Percentiles rank a stretch among this genome's conserved stretches.
Conservation (phyloP, 1,139 yeast genomes). For the Taphrina sp. region DNA sequence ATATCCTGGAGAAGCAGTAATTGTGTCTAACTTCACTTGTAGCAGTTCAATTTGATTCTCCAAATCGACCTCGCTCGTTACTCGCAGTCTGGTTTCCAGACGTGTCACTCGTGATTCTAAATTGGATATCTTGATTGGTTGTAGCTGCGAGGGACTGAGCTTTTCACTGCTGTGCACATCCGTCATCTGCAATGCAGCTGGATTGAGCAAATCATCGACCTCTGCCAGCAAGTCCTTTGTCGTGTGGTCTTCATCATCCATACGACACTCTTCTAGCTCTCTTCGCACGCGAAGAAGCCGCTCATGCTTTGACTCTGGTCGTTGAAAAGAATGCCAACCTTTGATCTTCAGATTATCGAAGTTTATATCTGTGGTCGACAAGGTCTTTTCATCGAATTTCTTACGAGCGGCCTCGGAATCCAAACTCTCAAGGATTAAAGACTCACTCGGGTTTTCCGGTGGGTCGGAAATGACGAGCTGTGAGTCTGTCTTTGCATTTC, state of each 20-base stretch:
- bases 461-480: neutral
- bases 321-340: neutral
- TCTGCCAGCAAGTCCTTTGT: neutral
- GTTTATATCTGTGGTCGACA: neutral
- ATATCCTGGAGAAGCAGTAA: neutral
- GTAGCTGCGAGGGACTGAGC: too few relatives aligned
- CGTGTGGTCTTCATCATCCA: neutral
- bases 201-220: neutral
- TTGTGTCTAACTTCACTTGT: neutral
- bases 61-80: neutral
- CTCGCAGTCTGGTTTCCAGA: neutral
- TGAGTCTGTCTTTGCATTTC: too few relatives aligned
- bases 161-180: too few relatives aligned
- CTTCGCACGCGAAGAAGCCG: conserved; percentile 2
- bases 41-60: conserved; percentile 8
- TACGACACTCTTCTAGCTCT: conserved; percentile 1
- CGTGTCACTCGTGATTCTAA: conserved; percentile 3
- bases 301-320: conserved; percentile 1
- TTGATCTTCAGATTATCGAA: neutral
- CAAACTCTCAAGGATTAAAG: neutral
- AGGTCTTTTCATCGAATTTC: neutral
- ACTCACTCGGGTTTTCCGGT: conserved; percentile 6
- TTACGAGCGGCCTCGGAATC: neutral
- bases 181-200: neutral
- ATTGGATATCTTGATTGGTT: neutral